Base-by-base conservation (phyloP, 495 filamentous ascomycete genomes). In the Aspergillus sparsus region DNA sequence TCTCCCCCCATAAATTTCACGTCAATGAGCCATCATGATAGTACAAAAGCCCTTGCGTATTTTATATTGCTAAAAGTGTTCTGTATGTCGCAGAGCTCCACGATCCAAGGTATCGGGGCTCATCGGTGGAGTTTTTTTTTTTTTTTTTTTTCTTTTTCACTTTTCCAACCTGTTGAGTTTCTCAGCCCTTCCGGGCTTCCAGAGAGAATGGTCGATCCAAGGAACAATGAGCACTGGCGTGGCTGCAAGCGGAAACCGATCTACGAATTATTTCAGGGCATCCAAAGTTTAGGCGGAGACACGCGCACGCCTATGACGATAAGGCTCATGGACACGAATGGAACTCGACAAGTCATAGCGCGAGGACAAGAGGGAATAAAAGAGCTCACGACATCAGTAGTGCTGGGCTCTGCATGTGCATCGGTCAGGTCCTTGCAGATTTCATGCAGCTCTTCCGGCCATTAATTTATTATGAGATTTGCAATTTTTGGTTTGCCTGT, bases 331-430 rank as follows among this genome's bases (percentile, higher is more conserved):
- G 53, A 61, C 62, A 53, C 61, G 56, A 63, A 63, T 61, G 56
- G 56, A 42, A 62, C 56, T 65, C 55, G 73, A 73, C 70, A 58
- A 72, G 73, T 76, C 73, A 76, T 58, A 73, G 71, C 58, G 63
- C 66, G 53, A 70, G 71, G 63, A 63, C 31, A 51, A 56, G 18
- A 51, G 62, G 21, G 52, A 31, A 56, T 55, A 57, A 60, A 64
- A 68, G 63, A 69, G 60, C 63, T 65, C 55, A 62, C 57, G 41
- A 54, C 60, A 39, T 46, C 12, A 27, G 7, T 32, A 12, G 32
- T 37, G 31, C 21, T 49, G 49, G 46, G 44, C 36, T 50, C 45
- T 60, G 61, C 55, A 62, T 61, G 60, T 66, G 61, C 60, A 58
- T 58, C 42, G 42, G 18, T 58, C 44, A 55, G 60, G 64, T 75